These are phyloP conservation scores for Pilobolus umbonatus DNA, from an alignment of 192 early-diverging fungal genomes.

Conservation along the genomic window DNA sequence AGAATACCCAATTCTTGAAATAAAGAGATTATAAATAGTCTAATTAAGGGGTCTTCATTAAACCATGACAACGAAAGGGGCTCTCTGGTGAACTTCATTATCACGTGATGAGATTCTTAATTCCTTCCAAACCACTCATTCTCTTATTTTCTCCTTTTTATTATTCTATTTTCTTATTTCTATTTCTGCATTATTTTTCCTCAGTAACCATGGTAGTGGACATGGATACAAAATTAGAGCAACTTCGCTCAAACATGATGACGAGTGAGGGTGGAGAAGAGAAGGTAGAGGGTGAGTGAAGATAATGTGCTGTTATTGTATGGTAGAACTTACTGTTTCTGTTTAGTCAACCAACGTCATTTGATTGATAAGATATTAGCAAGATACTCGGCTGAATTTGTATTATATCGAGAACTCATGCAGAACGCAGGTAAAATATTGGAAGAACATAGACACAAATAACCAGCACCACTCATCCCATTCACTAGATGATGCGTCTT, in stretches of 20 bases:
- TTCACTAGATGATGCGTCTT: constrained; percentile 67
- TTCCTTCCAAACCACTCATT: too few relatives aligned
- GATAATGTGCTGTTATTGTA: neutral
- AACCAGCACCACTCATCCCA: constrained; percentile 24
- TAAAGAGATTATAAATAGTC: too few relatives aligned
- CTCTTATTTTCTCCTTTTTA: too few relatives aligned
- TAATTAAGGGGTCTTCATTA: too few relatives aligned
- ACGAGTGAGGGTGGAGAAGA: constrained; percentile 52
- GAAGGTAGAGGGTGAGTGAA: constrained; percentile 46
- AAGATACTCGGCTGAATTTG: constrained; percentile 81
- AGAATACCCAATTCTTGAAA: too few relatives aligned
- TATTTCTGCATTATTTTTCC: neutral
- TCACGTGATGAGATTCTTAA: too few relatives aligned
- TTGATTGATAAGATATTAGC: constrained; percentile 91
- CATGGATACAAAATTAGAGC: constrained; percentile 11
- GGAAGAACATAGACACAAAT: neutral
- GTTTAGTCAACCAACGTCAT: constrained; percentile 79
- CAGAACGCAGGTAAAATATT: constrained; percentile 51
- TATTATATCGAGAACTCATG: constrained; percentile 77
- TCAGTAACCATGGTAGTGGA: neutral
- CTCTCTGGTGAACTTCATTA: too few relatives aligned
- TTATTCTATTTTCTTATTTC: neutral
- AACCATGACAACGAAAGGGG: too few relatives aligned
- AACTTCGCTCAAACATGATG: constrained; percentile 42
- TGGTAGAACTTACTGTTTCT: neutral